These are phyloP conservation scores for Rhizopogon salebrosus DNA, from an alignment of 768 basidiomycete genomes.

Conservation along the genomic window DNA sequence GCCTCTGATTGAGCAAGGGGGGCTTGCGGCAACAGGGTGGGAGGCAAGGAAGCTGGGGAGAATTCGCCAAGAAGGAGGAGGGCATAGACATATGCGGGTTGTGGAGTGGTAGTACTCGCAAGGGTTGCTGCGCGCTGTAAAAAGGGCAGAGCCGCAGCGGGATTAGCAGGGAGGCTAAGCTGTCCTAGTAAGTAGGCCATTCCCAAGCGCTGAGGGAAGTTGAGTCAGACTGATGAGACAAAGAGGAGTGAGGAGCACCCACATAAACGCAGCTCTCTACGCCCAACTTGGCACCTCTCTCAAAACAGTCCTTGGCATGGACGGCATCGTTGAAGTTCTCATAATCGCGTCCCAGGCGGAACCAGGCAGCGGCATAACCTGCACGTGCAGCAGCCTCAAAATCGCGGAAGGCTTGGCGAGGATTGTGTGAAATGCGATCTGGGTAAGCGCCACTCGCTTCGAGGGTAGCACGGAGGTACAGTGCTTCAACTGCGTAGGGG, in stretches of 20 bases:
- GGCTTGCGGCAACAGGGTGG: slow-evolving; percentile 44
- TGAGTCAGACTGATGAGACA: slow-evolving; percentile 5
- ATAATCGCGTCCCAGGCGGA: slow-evolving; percentile 85
- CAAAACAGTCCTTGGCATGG: slow-evolving; percentile 82
- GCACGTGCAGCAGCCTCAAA: slow-evolving; percentile 79
- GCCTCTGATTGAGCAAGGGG: slow-evolving; percentile 51
- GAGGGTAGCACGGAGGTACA: slow-evolving; percentile 74
- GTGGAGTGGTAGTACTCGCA: slow-evolving; percentile 70
- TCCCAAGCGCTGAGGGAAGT: slow-evolving; percentile 68
- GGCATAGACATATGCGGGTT: slow-evolving; percentile 87
- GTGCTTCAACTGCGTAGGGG: slow-evolving; percentile 58
- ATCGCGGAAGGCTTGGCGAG: slow-evolving; percentile 80
- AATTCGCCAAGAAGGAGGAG: slow-evolving; percentile 84
- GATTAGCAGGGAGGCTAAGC: slow-evolving; percentile 54
- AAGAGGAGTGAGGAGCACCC: slow-evolving; percentile 23
- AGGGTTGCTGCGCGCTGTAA: slow-evolving; percentile 75
- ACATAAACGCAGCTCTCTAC: slow-evolving; percentile 84
- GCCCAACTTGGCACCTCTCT: slow-evolving; percentile 67
- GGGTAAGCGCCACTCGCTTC: slow-evolving; percentile 70
- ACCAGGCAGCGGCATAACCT: slow-evolving; percentile 84
- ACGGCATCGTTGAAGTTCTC: slow-evolving; percentile 75
- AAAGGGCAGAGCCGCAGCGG: slow-evolving; percentile 58
- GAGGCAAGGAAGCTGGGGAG: slow-evolving; percentile 52
- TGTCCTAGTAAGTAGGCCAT: slow-evolving; percentile 92
- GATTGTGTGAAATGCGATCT: slow-evolving; percentile 56